phyloP scores from a whole-genome alignment of 495 filamentous ascomycete genomes.

The Astrothelium macrocarpum region DNA sequence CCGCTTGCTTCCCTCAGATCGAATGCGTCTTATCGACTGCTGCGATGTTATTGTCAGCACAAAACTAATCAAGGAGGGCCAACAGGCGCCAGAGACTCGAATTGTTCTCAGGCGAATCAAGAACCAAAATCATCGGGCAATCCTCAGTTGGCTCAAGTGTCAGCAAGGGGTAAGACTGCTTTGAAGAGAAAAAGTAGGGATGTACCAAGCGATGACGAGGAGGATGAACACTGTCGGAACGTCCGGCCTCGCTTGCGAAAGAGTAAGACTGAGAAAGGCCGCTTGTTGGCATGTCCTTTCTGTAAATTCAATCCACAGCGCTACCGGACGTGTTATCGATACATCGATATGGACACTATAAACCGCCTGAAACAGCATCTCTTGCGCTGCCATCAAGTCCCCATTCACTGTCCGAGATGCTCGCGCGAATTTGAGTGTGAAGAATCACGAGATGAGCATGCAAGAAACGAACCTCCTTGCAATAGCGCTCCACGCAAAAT shows the following conservation, averaged over 20 bases:
- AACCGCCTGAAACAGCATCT: background rate
- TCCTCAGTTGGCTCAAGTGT: background rate
- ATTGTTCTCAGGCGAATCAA: background rate
- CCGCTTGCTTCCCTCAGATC: slow-evolving; percentile 11
- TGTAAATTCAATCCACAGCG: background rate
- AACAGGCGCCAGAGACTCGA: background rate
- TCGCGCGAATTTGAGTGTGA: background rate
- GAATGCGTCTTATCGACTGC: background rate
- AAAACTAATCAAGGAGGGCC: background rate
- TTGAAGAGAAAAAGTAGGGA: background rate
- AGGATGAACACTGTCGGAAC: background rate
- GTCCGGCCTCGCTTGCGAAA: background rate
- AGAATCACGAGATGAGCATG: background rate
- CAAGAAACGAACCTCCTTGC: background rate
- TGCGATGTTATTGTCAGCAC: background rate
- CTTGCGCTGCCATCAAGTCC: background rate
- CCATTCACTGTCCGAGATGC: background rate
- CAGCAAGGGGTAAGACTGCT: background rate
- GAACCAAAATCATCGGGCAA: background rate
- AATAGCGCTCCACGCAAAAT: background rate
- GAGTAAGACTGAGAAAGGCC: background rate
- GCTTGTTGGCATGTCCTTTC: background rate
- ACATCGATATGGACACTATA: background rate
- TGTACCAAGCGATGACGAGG: background rate
- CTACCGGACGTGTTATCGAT: background rate